Base-by-base conservation (phyloP, 2,329 filamentous ascomycete genomes). In the Aspergillus ibericus region DNA sequence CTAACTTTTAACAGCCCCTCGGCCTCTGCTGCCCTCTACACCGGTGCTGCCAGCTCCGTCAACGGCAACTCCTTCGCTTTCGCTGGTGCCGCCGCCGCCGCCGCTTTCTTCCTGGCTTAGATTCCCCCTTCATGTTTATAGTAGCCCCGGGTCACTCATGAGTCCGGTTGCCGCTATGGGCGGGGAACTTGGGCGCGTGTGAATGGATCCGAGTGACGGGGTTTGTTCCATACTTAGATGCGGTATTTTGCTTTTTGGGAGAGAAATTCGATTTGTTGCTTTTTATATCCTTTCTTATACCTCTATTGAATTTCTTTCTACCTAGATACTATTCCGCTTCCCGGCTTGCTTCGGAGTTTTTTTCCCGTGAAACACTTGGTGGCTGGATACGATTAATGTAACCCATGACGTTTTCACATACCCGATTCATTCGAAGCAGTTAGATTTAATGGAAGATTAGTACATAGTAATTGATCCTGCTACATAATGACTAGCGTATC, bases 71-170 rank as follows among this genome's bases (percentile, higher is more conserved):
- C 67, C 55, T 69, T 72, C 63, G 59, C 61, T 55, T 64, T 71
- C 59, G 70, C 69, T 59, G 70, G 70, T 65, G 68, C 63, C 36
- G 70, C 70, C 53, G 70, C 69, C 54, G 64, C 63, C 32, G 68
- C 68, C 42, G 70, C 70, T 61, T 61, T 71, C 68, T 66, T 72
- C 70, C 52, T 72, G 59, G 70, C 70, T 62, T 72, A 72, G 63
- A 70, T 70, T 65, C 48, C 57, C 53, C 57, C 42, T 68, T 67
- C 61, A 62, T 67, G 67, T 70, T 60, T 62, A 67, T 68, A 68
- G 62, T 68, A 66, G 42, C 70, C 72, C 56, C 77, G 55, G 57
- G 47, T 59, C 49, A 53, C 57, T 60, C 47, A 32, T 55, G 59
- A 56, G 40, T 59, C 55, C 52, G 53, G 36, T 34, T 18, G 42